Evolutionary conservation across 2,329 filamentous ascomycete genomes (phyloP).

Genomic region (Colletotrichum graminicola): DNA sequence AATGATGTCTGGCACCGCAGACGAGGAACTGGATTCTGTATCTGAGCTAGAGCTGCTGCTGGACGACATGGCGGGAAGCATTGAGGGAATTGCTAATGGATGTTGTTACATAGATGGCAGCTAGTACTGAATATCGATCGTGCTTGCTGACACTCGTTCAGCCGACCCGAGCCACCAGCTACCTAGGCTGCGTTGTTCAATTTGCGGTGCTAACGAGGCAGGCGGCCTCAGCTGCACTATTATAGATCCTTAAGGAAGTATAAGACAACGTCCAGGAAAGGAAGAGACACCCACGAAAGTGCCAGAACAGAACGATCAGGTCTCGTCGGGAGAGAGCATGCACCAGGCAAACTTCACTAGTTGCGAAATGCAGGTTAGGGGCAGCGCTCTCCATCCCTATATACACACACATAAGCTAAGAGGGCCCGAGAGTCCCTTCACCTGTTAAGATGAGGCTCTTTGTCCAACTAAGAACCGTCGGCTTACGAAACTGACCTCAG

Average conservation of each 20-base stretch:
- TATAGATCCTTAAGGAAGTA: not conserved
- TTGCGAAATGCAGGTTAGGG: no score
- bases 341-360: not conserved
- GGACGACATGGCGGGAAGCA: conserved; percentile 18
- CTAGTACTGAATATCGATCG: not conserved
- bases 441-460: conserved; percentile 14
- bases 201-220: not conserved
- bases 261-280: not conserved
- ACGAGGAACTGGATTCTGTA: conserved; percentile 15
- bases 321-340: no score
- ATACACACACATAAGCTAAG: not conserved
- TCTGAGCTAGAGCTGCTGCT: conserved; percentile 21
- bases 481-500: not conserved
- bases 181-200: not conserved
- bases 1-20: not conserved
- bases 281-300: not conserved
- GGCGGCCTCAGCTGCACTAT: not conserved
- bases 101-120: not conserved
- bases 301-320: not conserved
- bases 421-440: not conserved
- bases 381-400: not conserved
- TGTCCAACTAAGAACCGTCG: not conserved
- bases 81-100: not conserved
- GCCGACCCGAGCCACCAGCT: not conserved
- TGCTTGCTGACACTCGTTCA: not conserved